A percentile compares a stretch with the other conserved stretches of the same genome.
Conservation (phyloP, 1,284 basidiomycete genomes). For the Puccinia coronata region DNA sequence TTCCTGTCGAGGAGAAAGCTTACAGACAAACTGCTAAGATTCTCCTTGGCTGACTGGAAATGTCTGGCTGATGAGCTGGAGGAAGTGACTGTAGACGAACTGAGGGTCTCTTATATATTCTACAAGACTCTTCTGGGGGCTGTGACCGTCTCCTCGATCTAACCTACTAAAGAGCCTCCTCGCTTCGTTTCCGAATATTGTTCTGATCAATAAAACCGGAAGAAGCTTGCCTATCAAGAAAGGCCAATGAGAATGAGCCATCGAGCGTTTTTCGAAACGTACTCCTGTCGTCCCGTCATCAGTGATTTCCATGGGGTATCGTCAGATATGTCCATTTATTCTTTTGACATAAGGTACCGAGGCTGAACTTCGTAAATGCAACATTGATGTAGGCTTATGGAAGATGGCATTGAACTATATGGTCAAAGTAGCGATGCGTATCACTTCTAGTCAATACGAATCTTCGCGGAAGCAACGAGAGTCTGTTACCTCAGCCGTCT, state of each 20-base stretch:
- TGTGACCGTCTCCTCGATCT: background rate
- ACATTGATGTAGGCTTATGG: background rate
- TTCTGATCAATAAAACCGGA: background rate
- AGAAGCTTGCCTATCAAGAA: background rate
- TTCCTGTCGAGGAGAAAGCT: background rate
- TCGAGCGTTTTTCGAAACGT: background rate
- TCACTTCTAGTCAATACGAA: background rate
- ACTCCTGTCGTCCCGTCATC: background rate
- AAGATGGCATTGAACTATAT: background rate
- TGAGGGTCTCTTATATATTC: constrained; percentile 6
- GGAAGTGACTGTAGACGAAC: no score
- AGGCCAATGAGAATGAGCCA: background rate
- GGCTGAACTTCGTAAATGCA: background rate
- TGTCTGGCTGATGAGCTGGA: background rate
- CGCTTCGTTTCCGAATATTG: background rate
- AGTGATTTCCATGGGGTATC: background rate
- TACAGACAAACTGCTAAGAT: background rate
- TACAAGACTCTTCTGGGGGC: background rate
- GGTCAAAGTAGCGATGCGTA: background rate
- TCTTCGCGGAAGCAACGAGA: background rate
- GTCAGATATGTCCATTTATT: background rate
- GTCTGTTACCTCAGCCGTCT: background rate
- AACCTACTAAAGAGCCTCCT: background rate
- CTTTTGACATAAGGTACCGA: background rate
- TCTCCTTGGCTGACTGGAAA: background rate